Percentiles rank a stretch among this genome's conserved stretches.
Conservation (phyloP, 2,329 filamentous ascomycete species). For the Alternaria alternata region DNA sequence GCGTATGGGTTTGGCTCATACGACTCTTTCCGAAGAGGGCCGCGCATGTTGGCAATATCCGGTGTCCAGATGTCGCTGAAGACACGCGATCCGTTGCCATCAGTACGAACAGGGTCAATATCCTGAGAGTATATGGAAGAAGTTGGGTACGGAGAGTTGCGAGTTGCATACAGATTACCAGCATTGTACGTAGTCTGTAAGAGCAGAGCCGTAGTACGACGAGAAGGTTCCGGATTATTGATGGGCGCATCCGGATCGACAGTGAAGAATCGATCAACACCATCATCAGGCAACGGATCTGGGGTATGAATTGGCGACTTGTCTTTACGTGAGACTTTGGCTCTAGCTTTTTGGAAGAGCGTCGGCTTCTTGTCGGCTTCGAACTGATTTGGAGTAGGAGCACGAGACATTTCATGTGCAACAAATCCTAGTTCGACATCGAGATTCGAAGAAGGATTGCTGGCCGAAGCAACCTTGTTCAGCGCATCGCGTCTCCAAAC, state of each 20-base stretch:
- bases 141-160: background rate
- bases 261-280: slow-evolving; percentile 12
- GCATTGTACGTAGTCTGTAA: background rate
- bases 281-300: background rate
- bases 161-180: background rate
- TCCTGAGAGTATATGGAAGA: background rate
- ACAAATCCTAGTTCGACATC: slow-evolving; percentile 10
- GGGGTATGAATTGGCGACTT: background rate
- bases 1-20: background rate
- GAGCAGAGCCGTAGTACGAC: background rate
- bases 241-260: background rate
- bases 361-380: background rate
- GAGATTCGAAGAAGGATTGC: background rate
- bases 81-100: background rate
- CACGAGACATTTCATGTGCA: background rate
- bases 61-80: slow-evolving; percentile 4
- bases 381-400: background rate
- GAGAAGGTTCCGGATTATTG: background rate
- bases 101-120: background rate
- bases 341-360: slow-evolving; percentile 9
- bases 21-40: background rate
- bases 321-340: background rate
- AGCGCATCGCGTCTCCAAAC: slow-evolving; percentile 9
- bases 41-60: background rate
- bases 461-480: background rate